These are phyloP conservation scores for Pseudisothecium myosuroides DNA, from an alignment of 225 moss, liverwort and hornwort genomes.

Conservation along the genomic window DNA sequence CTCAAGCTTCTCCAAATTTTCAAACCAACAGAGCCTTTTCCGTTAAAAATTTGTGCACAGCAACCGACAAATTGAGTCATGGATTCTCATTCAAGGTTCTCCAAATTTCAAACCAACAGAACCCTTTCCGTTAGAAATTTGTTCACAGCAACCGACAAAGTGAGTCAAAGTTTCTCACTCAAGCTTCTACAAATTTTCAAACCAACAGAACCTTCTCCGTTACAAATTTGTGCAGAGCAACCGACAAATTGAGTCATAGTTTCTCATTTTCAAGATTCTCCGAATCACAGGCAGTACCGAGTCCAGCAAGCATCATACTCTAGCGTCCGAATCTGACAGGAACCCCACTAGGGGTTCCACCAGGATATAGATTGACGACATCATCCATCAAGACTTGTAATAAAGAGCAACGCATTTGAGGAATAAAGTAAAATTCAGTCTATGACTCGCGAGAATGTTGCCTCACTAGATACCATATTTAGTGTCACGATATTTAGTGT, in stretches of 20 bases:
- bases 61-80: neutral
- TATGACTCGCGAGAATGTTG: neutral
- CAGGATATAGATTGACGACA: neutral
- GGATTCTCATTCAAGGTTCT: no score
- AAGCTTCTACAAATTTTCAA: neutral
- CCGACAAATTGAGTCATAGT: neutral
- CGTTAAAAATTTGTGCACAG: neutral
- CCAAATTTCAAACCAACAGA: neutral
- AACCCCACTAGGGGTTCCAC: neutral
- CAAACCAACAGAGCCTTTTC: neutral
- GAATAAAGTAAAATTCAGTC: neutral
- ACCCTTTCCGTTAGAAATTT: no score
- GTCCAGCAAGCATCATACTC: neutral
- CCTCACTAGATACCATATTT: neutral
- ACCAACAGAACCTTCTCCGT: neutral
- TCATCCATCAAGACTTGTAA: neutral
- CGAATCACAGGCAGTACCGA: neutral
- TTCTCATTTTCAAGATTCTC: neutral
- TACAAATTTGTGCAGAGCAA: neutral
- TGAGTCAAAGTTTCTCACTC: neutral
- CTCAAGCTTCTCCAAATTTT: neutral
- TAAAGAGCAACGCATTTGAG: neutral
- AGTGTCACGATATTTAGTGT: neutral
- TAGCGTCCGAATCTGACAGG: neutral
- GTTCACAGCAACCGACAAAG: neutral